phyloP scores from a whole-genome alignment of 352 stramenopile genomes.

The Pythium volutum region DNA sequence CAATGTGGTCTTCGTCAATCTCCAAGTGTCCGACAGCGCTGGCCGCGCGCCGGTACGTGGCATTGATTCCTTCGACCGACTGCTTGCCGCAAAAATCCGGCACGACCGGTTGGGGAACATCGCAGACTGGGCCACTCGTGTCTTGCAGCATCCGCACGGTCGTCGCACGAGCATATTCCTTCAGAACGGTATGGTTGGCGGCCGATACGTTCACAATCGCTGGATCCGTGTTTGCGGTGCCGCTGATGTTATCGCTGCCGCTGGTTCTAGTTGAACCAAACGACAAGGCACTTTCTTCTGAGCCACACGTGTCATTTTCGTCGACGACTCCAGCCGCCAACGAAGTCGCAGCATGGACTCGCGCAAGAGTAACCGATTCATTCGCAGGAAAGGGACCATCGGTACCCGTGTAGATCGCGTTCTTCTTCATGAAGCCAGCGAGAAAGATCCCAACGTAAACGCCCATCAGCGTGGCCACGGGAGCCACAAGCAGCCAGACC shows the following conservation, averaged over 20 bases:
- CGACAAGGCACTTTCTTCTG: not conserved
- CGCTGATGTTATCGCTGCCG: not conserved
- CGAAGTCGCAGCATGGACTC: not conserved
- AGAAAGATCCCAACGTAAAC: not conserved
- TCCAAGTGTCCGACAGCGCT: slow-evolving; percentile 1
- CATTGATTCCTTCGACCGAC: not conserved
- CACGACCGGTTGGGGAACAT: not conserved
- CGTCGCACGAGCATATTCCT: not conserved
- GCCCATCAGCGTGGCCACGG: not conserved
- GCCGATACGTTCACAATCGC: not conserved
- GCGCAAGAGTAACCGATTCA: not conserved
- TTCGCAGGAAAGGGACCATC: not conserved
- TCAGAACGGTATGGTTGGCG: not conserved
- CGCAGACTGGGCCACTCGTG: not conserved
- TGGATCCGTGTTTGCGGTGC: not conserved
- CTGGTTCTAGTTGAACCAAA: not conserved
- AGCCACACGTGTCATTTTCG: not conserved
- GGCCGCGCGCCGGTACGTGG: not conserved
- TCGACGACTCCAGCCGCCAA: too few relatives aligned
- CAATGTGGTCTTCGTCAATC: not conserved
- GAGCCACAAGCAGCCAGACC: not conserved
- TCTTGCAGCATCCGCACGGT: not conserved
- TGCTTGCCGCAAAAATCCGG: not conserved
- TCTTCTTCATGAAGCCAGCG: not conserved
- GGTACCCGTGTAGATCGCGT: not conserved